Conservation (phyloP, 108 stramenopile genomes). For the Schizochytrium sp. region DNA sequence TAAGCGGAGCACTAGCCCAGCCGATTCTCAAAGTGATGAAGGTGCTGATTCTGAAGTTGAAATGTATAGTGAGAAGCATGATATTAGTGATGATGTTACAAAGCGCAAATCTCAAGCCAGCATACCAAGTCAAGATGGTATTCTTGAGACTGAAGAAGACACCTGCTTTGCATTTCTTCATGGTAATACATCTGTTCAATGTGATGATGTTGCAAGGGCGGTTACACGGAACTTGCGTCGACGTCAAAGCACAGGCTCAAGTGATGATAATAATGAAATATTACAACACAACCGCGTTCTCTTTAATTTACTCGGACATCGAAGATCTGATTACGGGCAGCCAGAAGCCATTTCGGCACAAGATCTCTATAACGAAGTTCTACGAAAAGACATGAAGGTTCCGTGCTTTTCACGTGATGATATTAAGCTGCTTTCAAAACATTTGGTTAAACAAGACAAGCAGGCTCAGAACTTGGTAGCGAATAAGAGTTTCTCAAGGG, state of each 20-base stretch:
- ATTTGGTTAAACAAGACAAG: neutral
- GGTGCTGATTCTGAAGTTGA: neutral
- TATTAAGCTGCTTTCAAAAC: neutral
- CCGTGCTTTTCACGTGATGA: constrained; percentile 21
- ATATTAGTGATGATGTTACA: constrained; percentile 4
- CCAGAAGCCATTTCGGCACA: constrained; percentile 21
- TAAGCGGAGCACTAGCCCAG: neutral
- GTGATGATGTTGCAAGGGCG: neutral
- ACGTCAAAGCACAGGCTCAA: neutral
- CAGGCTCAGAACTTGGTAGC: neutral
- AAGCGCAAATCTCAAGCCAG: neutral
- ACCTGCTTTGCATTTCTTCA: constrained; percentile 54
- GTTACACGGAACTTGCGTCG: neutral
- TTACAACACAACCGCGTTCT: constrained; percentile 1
- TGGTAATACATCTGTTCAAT: no score
- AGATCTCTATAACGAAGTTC: neutral
- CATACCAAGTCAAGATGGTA: neutral
- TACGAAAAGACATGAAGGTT: neutral
- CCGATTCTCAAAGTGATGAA: no score
- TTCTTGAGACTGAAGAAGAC: neutral
- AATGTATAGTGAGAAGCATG: neutral
- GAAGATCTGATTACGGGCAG: neutral
- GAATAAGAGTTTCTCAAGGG: neutral
- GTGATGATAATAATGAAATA: neutral
- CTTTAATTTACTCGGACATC: neutral